phyloP scores from a whole-genome alignment of 208 protist genomes.

The Leishmania tarentolae region DNA sequence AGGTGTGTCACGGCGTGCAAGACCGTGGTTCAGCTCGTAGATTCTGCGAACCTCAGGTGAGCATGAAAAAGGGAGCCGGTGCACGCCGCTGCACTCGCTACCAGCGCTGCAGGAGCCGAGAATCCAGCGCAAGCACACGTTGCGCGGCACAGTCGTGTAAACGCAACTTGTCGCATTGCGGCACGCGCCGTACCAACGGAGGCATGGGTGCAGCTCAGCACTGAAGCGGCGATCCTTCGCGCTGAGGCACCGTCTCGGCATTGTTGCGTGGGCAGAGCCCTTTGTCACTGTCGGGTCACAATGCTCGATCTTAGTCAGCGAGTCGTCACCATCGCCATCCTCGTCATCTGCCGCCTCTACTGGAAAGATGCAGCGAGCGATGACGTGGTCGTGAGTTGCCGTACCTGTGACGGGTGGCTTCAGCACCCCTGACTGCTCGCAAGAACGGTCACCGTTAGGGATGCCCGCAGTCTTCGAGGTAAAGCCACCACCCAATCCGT shows the following conservation, averaged over 20 bases:
- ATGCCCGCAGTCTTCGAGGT: neutral
- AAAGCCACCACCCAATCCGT: neutral
- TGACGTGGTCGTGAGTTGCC: neutral
- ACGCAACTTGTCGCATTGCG: constrained; percentile 66
- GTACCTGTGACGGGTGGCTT: neutral
- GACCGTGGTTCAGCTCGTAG: constrained; percentile 65
- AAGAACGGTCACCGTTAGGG: neutral
- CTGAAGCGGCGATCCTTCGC: constrained; percentile 48
- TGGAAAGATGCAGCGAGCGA: constrained; percentile 35
- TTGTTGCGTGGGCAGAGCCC: neutral
- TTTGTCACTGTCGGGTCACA: neutral
- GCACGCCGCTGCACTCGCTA: constrained; percentile 62
- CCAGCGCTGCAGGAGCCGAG: constrained; percentile 53
- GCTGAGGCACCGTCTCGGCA: neutral
- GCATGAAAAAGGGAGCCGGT: constrained; percentile 72
- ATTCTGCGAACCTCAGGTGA: constrained; percentile 46
- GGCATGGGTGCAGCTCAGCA: constrained; percentile 60
- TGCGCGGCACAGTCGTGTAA: constrained; percentile 58
- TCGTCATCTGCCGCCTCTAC: constrained; percentile 5
- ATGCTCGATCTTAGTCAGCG: neutral
- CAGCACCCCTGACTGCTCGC: neutral
- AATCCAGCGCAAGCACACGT: constrained; percentile 83
- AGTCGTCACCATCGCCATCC: constrained; percentile 8
- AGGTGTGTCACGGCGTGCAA: constrained; percentile 22
- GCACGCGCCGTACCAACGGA: constrained; percentile 76